Evolutionary conservation across 345 rosid species (phyloP), one percentile per base, ranked within the genome.

Genomic region (Bruguiera gymnorhiza): DNA sequence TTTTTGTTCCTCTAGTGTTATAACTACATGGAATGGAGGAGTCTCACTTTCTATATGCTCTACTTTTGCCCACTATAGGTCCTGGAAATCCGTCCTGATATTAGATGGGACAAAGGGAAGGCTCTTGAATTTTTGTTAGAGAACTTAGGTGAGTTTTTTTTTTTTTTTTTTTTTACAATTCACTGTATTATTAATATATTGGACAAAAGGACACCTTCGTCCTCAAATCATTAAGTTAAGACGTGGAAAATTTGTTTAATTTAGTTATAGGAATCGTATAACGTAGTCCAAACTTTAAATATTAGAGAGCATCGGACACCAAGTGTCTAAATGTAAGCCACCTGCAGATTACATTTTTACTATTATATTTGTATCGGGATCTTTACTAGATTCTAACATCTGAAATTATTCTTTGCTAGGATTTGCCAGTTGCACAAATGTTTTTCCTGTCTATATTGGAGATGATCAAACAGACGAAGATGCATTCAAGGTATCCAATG

Each of bases 81-180:
- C 19, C 62, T 91, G 6, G 97, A 89, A 82, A 83, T 91, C 60
- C 91, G 97, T 36, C 96, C 97, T 8, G 80, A 69, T 9, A 91
- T 89, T 69, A 81, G 87, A 71, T 91, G 97, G 97, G 86, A 91
- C 81, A 89, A 91, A 80, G 96, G 97, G 39, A 86, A 85, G 80
- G 96, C 97, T 60, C 93, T 91, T 69, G 96, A 87, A 76, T 89
- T 89, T 80, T 80, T 91, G 78, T 67, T 91, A 60, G 89, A 87
- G 71, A 79, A 90, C 48, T 88, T 89, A 54, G 97, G 97, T 91
- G 36, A 89, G 89, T 18, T n/a, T 53, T 27, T 19, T 29, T 48
- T 89, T 23, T 55, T 5, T 55, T 5, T 8, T 13, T 10, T 3
- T 0, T 23, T 23, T 2, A 11, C 16, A 9, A 39, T 39, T 39